These are phyloP conservation scores for Liriodendron chinense DNA, from an alignment of 164 flowering plant species.

Conservation along the genomic window DNA sequence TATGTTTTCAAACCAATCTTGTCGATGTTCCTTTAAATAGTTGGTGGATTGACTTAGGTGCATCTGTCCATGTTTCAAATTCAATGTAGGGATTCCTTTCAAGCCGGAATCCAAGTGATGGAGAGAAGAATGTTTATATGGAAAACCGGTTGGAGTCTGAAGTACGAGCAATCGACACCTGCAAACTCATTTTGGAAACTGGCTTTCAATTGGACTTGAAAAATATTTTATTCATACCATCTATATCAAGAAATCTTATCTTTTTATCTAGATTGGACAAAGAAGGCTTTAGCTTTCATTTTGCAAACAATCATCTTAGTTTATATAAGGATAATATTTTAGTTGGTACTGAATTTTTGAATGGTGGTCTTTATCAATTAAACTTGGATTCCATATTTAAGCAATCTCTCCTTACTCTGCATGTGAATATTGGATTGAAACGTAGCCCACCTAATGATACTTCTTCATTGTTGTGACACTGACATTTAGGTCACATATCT, in stretches of 20 bases:
- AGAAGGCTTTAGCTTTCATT: neutral
- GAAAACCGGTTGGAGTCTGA: neutral
- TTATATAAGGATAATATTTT: neutral
- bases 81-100: conserved; percentile 2
- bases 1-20: neutral
- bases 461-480: neutral
- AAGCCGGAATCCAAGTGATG: neutral
- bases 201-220: neutral
- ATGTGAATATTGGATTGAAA: neutral
- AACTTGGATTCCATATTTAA: neutral
- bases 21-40: neutral
- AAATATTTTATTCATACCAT: neutral
- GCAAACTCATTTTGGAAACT: neutral
- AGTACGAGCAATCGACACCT: neutral
- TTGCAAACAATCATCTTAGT: neutral
- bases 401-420: neutral
- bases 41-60: neutral
- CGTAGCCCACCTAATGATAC: neutral
- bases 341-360: neutral
- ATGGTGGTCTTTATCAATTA: neutral
- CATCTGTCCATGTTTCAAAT: neutral
- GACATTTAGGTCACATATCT: conserved; percentile 1
- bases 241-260: neutral
- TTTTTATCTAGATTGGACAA: neutral
- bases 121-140: neutral